A percentile compares a stretch with the other conserved stretches of the same genome.
phyloP scores from a whole-genome alignment of 805 yeast species.

The Yarrowia hollandica region DNA sequence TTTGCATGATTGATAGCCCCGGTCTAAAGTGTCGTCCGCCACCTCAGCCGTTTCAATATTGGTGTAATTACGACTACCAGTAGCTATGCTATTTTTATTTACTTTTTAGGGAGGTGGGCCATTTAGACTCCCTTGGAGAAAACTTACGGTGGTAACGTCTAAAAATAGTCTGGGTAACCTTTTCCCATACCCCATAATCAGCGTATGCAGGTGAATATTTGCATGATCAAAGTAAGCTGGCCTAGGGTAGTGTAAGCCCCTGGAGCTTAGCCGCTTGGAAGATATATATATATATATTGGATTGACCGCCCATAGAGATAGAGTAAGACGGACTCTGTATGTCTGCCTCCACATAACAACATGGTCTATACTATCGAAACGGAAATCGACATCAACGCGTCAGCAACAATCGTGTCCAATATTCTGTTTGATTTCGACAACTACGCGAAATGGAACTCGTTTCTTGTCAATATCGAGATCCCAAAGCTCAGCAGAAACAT shows the following conservation, averaged over 20 bases:
- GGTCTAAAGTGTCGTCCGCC: too few relatives aligned
- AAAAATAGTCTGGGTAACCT: background rate
- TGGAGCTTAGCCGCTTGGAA: constrained; percentile 2
- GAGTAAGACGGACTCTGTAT: too few relatives aligned
- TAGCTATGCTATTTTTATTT: background rate
- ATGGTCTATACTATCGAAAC: constrained; percentile 9
- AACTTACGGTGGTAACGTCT: too few relatives aligned
- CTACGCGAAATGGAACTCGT: constrained; percentile 22
- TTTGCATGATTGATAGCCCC: too few relatives aligned
- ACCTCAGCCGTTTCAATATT: too few relatives aligned
- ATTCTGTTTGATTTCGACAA: constrained; percentile 18
- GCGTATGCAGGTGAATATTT: background rate
- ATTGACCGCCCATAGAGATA: too few relatives aligned
- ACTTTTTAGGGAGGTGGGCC: background rate
- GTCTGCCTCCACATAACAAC: too few relatives aligned
- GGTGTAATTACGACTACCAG: too few relatives aligned
- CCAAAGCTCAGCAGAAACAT: background rate
- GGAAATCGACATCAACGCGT: constrained; percentile 1
- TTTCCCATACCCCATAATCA: background rate
- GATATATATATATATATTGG: background rate
- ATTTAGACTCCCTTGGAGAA: too few relatives aligned
- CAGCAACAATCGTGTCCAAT: background rate
- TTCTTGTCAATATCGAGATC: background rate
- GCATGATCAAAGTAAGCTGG: background rate
- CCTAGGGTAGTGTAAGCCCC: background rate